phyloP scores from a whole-genome alignment of 805 yeast species.

The Sporopachydermia quercuum region DNA sequence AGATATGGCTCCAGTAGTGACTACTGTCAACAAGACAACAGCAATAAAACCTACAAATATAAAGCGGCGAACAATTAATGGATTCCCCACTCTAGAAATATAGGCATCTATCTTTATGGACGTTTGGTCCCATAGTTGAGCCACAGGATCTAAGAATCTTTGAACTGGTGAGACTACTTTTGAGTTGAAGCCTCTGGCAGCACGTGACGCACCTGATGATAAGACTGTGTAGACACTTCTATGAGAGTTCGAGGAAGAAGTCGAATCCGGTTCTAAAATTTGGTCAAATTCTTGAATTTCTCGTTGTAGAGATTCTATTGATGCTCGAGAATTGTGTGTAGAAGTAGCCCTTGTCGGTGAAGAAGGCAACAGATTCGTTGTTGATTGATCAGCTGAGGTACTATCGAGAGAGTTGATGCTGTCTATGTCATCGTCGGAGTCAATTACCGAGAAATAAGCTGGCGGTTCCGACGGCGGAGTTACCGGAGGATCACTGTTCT shows the following conservation, averaged over 20 bases:
- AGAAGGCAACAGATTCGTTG: not conserved
- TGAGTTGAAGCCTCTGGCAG: slow-evolving; percentile 12
- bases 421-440: not conserved
- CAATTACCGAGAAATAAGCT: not conserved
- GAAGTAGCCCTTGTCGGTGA: not conserved
- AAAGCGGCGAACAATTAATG: slow-evolving; percentile 65
- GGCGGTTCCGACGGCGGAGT: not conserved
- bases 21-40: slow-evolving; percentile 37
- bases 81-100: slow-evolving; percentile 65
- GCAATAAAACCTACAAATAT: slow-evolving; percentile 56
- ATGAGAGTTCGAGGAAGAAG: slow-evolving; percentile 11
- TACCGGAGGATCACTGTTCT: not conserved
- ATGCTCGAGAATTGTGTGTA: not conserved
- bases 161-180: slow-evolving; percentile 25
- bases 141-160: slow-evolving; percentile 32
- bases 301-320: slow-evolving; percentile 2
- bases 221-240: not conserved
- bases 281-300: slow-evolving; percentile 18
- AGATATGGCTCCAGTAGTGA: slow-evolving; percentile 42
- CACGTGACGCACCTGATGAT: not conserved
- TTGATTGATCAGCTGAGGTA: not conserved
- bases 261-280: slow-evolving; percentile 17
- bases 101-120: slow-evolving; percentile 36
- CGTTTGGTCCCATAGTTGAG: slow-evolving; percentile 19
- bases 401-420: not conserved